Base-by-base conservation (phyloP, 1,284 basidiomycete species). In the Thecaphora thlaspeos region DNA sequence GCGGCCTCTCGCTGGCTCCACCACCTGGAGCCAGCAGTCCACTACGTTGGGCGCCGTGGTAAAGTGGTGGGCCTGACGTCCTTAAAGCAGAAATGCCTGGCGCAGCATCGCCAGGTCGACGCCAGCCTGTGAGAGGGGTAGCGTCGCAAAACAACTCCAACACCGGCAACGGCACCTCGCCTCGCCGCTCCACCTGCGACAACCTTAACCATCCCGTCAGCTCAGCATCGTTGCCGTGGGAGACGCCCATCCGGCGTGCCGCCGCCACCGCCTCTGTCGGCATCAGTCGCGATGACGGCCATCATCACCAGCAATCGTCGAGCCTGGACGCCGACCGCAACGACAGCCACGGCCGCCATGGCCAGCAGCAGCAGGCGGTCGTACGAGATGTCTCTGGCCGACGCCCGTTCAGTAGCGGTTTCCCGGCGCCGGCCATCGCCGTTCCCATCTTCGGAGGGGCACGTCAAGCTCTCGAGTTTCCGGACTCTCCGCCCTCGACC, bases 91-190 rank as follows among this genome's bases (percentile, higher is more conserved):
- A 70, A 70, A 70, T 70, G 61, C 68, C 68, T 67, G 68, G 61
- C 61, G 46, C 51, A 42, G 11, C 7, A 5, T 43, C 44, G 40
- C 56, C 64, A 67, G 68, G 68, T 70, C 68, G 68, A 54, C 63
- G 59, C 51, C 57, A 54, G 55, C 64, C 68, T 70, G 68, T 70
- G 68, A 70, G 68, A 70, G 68, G 59, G 68, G 64, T 58, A 48
- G 56, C 65, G 67, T 59, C 68, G 68, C 56, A 57, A 50, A 19
- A 23, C 39, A 41, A 23, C 48, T 4, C 28, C 42, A 32, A 10
- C 28, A 32, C 11, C 42, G 22, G 28, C 23, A 26, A 9, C 42
- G 15, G 3, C 37, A 39, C 36, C n/a, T 4, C 4, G 9, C 7
- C 8, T 17, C 4, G 14, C 37, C 36, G 43, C 37, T 11, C 5